phyloP scores from a whole-genome alignment of 768 basidiomycete genomes.

The Kwoniella newhampshirensis region DNA sequence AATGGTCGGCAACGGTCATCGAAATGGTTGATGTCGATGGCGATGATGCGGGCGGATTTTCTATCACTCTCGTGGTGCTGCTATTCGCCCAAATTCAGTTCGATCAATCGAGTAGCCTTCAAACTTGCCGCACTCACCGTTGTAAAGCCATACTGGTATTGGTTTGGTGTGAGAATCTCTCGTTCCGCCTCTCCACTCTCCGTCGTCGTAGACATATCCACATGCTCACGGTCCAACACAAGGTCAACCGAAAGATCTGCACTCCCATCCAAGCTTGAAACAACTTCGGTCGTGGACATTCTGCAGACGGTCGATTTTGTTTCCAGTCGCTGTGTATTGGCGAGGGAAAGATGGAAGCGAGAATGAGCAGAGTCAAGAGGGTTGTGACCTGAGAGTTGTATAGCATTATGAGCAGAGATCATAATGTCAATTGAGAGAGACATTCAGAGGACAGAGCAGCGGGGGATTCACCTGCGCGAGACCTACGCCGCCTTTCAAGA shows the following conservation, averaged over 20 bases:
- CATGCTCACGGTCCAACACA: conserved; percentile 40
- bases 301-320: conserved; percentile 24
- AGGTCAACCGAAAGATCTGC: conserved; percentile 27
- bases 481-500: conserved; percentile 40
- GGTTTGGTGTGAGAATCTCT: no score
- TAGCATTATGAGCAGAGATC: not conserved
- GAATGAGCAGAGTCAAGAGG: conserved; percentile 31
- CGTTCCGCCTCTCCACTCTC: not conserved
- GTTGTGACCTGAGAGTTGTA: conserved; percentile 25
- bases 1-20: not conserved
- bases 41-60: no score
- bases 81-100: no score
- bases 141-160: no score
- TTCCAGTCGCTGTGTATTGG: conserved; percentile 22
- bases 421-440: conserved; percentile 1
- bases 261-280: conserved; percentile 44
- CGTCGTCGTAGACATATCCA: conserved; percentile 31
- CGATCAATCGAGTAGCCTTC: no score
- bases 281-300: conserved; percentile 32
- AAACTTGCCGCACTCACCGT: no score
- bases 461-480: conserved; percentile 43
- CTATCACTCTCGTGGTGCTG: no score
- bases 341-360: conserved; percentile 27
- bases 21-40: no score
- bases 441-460: no score